Base-by-base conservation (phyloP, 768 basidiomycete species). In the Lepiota subincarnata region DNA sequence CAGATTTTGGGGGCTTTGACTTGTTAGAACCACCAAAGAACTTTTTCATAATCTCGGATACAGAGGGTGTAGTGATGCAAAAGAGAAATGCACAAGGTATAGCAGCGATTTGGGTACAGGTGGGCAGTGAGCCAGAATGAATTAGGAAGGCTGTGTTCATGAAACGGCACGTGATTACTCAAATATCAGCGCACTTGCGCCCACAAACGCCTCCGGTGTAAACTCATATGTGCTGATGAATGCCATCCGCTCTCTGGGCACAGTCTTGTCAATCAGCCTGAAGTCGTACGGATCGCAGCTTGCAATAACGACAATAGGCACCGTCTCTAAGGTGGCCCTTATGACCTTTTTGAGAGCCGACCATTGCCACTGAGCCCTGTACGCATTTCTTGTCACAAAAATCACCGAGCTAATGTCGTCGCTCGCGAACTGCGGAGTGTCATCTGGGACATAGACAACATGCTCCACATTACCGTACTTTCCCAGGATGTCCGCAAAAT, bases 261-360 rank as follows among this genome's bases (percentile, higher is more conserved):
- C 31, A 10, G 67, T 62, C 4, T 38, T 54, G 12, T 59, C 62
- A 13, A 48, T 39, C 31, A 65, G 59, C 7, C 62, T 66, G 12
- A 84, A 53, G 56, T 87, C 85, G 58, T 87, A 88, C 24, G 86
- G 86, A n/a, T 76, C 79, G 60, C 84, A 84, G 35, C 81, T 84
- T 16, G 81, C 75, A 0, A 87, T 56, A 12, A 86, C 63, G 1
- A 84, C 70, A 31, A 84, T 64, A 14, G 69, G 68, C 14, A 67
- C 60, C 0, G 26, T 26, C 38, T 35, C 46, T 14, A 18, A 20
- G 7, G 47, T 14, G 18, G 3, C 20, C 7, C 22, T 19, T 2
- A 48, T 50, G 2, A 6, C 51, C 16, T 55, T 66, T 40, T 61
- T 56, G 49, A 85, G 57, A 36, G 70, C 68, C 10, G 69, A 67